Conservation (phyloP, 2,329 filamentous ascomycete species). For the Ceratocystis diversiconidia region DNA sequence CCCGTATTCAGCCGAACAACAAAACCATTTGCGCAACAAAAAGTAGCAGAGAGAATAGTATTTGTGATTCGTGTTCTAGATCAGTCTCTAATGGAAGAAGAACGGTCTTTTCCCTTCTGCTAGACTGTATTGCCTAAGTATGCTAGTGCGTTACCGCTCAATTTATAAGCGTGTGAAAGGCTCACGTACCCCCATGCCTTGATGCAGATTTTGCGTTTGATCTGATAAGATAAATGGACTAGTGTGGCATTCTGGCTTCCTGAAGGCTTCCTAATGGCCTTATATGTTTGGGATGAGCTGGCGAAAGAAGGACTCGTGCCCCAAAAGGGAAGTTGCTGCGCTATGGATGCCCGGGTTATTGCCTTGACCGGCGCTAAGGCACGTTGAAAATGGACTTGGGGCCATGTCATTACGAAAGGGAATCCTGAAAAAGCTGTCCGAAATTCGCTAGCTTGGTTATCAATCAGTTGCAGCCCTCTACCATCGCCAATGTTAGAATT, state of each 20-base stretch:
- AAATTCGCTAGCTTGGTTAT: background rate
- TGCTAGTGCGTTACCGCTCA: background rate
- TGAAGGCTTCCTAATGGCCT: background rate
- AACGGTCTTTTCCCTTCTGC: background rate
- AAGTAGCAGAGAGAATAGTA: background rate
- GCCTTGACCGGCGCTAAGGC: slow-evolving; percentile 2
- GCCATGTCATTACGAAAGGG: background rate
- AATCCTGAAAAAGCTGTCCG: background rate
- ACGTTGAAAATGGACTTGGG: background rate
- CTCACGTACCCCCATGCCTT: background rate
- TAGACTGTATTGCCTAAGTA: background rate
- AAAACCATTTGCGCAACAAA: background rate
- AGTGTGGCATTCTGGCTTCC: background rate
- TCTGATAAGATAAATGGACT: slow-evolving; percentile 5
- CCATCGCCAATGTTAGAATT: background rate
- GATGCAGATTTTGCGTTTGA: background rate
- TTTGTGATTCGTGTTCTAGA: background rate
- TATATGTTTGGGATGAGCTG: background rate
- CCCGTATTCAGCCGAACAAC: too few species aligned
- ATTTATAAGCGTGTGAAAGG: background rate
- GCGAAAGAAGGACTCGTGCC: background rate
- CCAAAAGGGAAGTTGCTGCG: slow-evolving; percentile 5
- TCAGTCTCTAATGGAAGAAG: background rate
- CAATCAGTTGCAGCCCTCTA: background rate
- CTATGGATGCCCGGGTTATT: background rate